Evolutionary conservation across 1,139 yeast species (phyloP).

Genomic region (Hyphopichia pseudoburtonii): DNA sequence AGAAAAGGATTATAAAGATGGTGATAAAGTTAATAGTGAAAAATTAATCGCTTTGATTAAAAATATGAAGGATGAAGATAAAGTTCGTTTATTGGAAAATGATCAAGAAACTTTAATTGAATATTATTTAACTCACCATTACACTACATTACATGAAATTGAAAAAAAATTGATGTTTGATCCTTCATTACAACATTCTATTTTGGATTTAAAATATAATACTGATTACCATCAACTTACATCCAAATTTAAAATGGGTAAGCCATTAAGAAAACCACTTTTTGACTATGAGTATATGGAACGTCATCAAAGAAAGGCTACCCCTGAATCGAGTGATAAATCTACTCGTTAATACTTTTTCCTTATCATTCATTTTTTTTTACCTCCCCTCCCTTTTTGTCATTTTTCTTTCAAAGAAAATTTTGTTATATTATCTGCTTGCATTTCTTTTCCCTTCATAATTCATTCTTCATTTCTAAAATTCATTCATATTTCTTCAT

Average conservation of each 20-base stretch:
- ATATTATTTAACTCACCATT: conserved; percentile 38
- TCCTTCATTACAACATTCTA: conserved; percentile 17
- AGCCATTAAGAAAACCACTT: conserved; percentile 29
- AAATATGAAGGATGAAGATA: conserved; percentile 23
- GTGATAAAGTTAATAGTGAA: conserved; percentile 12
- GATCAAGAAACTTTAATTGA: conserved; percentile 40
- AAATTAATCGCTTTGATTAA: conserved; percentile 16
- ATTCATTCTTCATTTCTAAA: too few species aligned
- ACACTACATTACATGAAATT: conserved; percentile 34
- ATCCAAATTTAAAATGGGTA: conserved; percentile 25
- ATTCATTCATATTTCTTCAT: too few species aligned
- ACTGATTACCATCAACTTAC: conserved; percentile 22
- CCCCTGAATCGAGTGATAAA: too few species aligned
- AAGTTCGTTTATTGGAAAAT: conserved; percentile 27
- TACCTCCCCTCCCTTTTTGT: too few species aligned
- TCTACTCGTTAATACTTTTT: too few species aligned
- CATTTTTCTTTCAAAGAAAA: too few species aligned
- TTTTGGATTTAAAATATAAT: conserved; percentile 16
- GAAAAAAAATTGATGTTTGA: conserved; percentile 31
- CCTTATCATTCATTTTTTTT: too few species aligned
- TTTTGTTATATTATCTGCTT: too few species aligned
- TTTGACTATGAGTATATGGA: conserved; percentile 31
- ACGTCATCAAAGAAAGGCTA: too few species aligned
- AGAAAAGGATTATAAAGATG: conserved; percentile 11
- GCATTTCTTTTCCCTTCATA: too few species aligned